Evolutionary conservation across 768 basidiomycete genomes (phyloP).

Genomic region (Cystofilobasidium bisporidii): DNA sequence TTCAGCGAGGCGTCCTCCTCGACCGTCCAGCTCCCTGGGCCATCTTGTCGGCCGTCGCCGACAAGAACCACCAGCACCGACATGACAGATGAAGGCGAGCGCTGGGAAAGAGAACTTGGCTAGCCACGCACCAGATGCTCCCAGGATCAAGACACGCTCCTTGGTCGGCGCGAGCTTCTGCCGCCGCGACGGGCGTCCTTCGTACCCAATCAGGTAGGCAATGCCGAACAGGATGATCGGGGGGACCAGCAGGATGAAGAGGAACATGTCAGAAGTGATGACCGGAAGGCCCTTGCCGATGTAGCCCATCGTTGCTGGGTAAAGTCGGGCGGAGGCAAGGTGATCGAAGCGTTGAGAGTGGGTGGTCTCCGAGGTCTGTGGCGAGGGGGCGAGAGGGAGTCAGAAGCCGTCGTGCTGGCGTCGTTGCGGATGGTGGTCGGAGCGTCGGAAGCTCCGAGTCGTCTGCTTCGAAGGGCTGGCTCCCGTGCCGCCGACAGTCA

Average conservation of each 20-base stretch:
- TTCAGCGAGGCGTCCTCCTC: not conserved
- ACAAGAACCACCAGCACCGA: not conserved
- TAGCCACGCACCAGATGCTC: conserved; percentile 52
- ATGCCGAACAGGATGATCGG: not conserved
- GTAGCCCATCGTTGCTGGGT: conserved; percentile 8
- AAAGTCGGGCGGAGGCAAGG: too few relatives aligned
- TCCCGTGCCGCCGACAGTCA: too few relatives aligned
- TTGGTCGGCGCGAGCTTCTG: conserved; percentile 22
- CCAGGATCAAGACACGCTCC: conserved; percentile 72
- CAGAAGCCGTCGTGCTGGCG: too few relatives aligned
- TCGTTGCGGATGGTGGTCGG: too few relatives aligned
- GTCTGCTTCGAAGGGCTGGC: too few relatives aligned
- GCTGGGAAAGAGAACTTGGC: too few relatives aligned
- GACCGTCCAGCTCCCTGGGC: too few relatives aligned
- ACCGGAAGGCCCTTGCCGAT: not conserved
- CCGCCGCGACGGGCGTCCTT: not conserved
- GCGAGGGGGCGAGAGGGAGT: too few relatives aligned
- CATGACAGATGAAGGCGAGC: not conserved
- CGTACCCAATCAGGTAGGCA: not conserved
- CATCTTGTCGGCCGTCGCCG: too few relatives aligned
- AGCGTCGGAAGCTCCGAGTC: too few relatives aligned
- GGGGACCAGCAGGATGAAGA: not conserved
- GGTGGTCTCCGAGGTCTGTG: too few relatives aligned
- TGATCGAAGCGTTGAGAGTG: too few relatives aligned
- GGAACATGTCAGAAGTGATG: not conserved